phyloP scores from a whole-genome alignment of 495 filamentous ascomycete genomes.

The Lindgomyces ingoldianus region DNA sequence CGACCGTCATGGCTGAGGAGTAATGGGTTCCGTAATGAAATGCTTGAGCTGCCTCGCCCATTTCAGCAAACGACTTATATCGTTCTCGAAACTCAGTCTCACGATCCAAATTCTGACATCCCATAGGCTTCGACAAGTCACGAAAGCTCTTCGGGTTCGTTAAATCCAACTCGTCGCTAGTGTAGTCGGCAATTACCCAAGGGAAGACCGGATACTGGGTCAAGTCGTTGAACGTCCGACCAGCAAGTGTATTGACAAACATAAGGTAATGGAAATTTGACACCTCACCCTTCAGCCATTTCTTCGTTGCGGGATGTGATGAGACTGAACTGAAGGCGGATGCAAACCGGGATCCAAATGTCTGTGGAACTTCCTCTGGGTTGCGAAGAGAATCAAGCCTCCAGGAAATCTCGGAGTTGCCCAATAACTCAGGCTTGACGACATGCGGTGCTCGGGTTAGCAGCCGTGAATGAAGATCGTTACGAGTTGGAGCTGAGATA shows the following conservation, averaged over 20 bases:
- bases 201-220: slow-evolving; percentile 98
- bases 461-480: slow-evolving; percentile 76
- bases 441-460: slow-evolving; percentile 77
- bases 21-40: slow-evolving; percentile 99
- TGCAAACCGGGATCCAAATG: slow-evolving; percentile 88
- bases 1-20: slow-evolving; percentile 98
- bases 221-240: slow-evolving; percentile 94
- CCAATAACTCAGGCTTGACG: slow-evolving; percentile 52
- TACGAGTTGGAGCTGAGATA: slow-evolving; percentile 67
- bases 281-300: slow-evolving; percentile 91
- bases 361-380: slow-evolving; percentile 77
- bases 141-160: slow-evolving; percentile 80
- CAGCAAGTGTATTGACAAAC: slow-evolving; percentile 96
- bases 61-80: slow-evolving; percentile 86
- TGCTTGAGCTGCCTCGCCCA: slow-evolving; percentile 76
- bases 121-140: slow-evolving; percentile 95
- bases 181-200: slow-evolving; percentile 95
- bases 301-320: slow-evolving; percentile 79
- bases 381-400: slow-evolving; percentile 80
- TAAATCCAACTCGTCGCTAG: slow-evolving; percentile 90
- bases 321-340: slow-evolving; percentile 79
- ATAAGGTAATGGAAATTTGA: slow-evolving; percentile 99
- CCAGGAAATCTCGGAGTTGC: slow-evolving; percentile 72
- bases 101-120: slow-evolving; percentile 77
- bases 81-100: slow-evolving; percentile 76